Conservation (phyloP, 768 basidiomycete species). For the Xerocomellus chrysenteron region DNA sequence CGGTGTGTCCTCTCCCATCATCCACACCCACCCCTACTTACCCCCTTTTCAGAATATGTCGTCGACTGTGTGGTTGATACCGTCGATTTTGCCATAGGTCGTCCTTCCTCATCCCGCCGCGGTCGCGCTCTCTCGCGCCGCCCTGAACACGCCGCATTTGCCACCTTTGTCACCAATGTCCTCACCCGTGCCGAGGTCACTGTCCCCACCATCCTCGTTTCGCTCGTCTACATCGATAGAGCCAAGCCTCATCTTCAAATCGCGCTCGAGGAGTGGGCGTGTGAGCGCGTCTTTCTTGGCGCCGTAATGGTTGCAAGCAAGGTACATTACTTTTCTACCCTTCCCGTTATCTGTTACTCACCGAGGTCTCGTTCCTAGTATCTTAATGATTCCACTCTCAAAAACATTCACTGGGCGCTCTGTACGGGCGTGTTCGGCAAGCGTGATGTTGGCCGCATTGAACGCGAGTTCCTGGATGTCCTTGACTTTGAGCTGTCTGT, state of each 20-base stretch:
- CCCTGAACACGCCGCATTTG: conserved; percentile 56
- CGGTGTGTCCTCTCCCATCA: conserved; percentile 45
- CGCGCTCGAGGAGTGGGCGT: conserved; percentile 80
- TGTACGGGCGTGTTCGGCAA: conserved; percentile 82
- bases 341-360: conserved; percentile 10
- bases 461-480: conserved; percentile 79
- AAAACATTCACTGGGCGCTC: conserved; percentile 90
- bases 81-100: conserved; percentile 75
- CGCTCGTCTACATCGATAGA: conserved; percentile 75
- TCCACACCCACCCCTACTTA: not conserved
- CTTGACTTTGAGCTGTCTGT: conserved; percentile 73
- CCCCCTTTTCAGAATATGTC: conserved; percentile 54
- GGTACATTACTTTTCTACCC: conserved; percentile 40
- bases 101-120: conserved; percentile 53
- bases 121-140: conserved; percentile 49
- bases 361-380: conserved; percentile 45
- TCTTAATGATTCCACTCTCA: conserved; percentile 84
- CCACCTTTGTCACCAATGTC: conserved; percentile 65
- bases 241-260: conserved; percentile 80
- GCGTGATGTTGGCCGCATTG: conserved; percentile 76
- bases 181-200: conserved; percentile 72
- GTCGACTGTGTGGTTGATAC: conserved; percentile 69
- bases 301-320: conserved; percentile 87
- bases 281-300: conserved; percentile 88
- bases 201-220: conserved; percentile 63